Base-by-base conservation (phyloP, 768 basidiomycete genomes). In the Tulasnella sp. region DNA sequence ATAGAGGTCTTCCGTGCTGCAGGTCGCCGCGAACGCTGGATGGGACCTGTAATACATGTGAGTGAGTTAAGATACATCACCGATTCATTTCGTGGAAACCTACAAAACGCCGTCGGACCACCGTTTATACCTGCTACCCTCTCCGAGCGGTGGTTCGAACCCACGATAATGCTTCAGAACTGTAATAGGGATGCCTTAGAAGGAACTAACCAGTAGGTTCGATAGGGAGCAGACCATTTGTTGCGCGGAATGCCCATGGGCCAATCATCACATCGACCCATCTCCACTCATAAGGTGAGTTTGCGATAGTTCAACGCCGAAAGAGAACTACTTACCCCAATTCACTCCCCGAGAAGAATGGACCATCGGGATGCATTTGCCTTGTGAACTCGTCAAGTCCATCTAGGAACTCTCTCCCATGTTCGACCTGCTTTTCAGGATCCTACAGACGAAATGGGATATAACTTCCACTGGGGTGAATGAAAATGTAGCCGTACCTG, bases 121-220 rank as follows among this genome's bases (percentile, higher is more conserved):
- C 2, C 69, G 74, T 19, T 71, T 65, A 61, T 84, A 75, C 49
- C 72, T n/a, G n/a, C n/a, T 77, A 14, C 40, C 45, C 17, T 52
- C 56, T 3, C 65, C 64, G 0, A 81, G 79, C 37, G 49, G 52
- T 34, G 84, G 62, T 53, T 73, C 71, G 63, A 85, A 86, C 0
- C 77, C 82, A 14, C 84, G 77, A 59, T 86, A 86, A 62, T 82
- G 78, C 49, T 74, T 75, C 49, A 86, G 67, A 2, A 82, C 83
- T 54, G 23, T 1, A 52, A 5, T 29, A 6, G 14, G 43, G 6
- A 23, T 45, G 6, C 14, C 6, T 17, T 29, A 19, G 2, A 46
- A 46, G 5, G 9, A 17, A 25, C 41, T 17, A 25, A 6, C 37
- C 37, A 6, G 19, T n/a, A n/a, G 35, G 36, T 37, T 34, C 14